Base-by-base conservation (phyloP, 2,329 filamentous ascomycete genomes). In the Curvularia eragrostidis region DNA sequence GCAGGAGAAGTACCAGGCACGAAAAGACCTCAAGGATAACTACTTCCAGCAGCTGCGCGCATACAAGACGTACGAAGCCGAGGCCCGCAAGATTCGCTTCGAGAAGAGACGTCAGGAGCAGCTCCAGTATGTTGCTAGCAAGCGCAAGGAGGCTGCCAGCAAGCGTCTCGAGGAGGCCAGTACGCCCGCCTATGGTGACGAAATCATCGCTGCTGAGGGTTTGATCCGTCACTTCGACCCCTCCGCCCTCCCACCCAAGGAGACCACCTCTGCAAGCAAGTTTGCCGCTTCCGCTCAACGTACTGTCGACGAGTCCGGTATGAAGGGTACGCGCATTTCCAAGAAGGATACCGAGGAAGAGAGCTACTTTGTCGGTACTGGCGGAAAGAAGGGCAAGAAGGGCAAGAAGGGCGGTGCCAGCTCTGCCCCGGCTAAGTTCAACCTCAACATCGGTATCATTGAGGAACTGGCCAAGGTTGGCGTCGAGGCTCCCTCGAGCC, bases 151-250 rank as follows among this genome's bases (percentile, higher is more conserved):
- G 75, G 85, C 87, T 50, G 91, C 91, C 53, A 85, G 91, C 79
- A 85, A 88, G 76, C 84, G 91, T 78, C 87, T 96, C 39, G 88
- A 89, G 71, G 90, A 94, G 73, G 91, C 91, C 68, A 91, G 88
- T 74, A 89, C 91, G 70, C 93, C 90, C 15, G 95, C 95, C 51
- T 99, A 92, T 83, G 84, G 91, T 46, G 92, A 97, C 69, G 93
- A 99, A 82, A 97, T 99, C 73, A 86, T 93, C 70, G 90, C 90
- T 52, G 91, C 92, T 62, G 91, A 95, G 81, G 90, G 88, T 75
- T 84, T 99, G 44, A 91, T 98, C 68, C 88, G 89, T 67, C 94
- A 94, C 84, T 94, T 98, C 67, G 93, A 98, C 77, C 94, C 94
- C 1, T 85, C 87, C 58, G 80, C 82, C 36, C 77, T 80, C 26